Percentiles rank a stretch among this genome's conserved stretches.
Conservation (phyloP, 2,329 filamentous ascomycete genomes). For the Cyanodermella asteris region DNA sequence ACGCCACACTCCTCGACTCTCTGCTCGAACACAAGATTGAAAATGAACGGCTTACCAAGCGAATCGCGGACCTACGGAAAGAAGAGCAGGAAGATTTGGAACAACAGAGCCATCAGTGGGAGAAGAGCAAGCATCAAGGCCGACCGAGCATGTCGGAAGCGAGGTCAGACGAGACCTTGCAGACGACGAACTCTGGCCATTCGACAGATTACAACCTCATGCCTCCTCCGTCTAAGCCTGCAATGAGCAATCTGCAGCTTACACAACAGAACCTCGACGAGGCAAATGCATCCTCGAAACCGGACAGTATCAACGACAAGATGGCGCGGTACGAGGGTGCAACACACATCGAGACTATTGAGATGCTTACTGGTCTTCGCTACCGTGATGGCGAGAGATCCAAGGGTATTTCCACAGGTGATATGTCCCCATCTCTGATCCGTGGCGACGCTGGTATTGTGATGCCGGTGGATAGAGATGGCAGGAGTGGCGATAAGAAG, state of each 20-base stretch:
- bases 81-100: conserved; percentile 70
- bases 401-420: conserved; percentile 68
- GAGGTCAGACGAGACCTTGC: conserved; percentile 15
- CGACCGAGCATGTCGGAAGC: conserved; percentile 30
- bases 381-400: conserved; percentile 80
- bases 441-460: conserved; percentile 72
- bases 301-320: conserved; percentile 64
- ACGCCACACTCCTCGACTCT: conserved; percentile 64
- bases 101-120: conserved; percentile 39
- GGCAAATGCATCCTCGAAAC: conserved; percentile 38
- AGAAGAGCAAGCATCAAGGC: conserved; percentile 34
- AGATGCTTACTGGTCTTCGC: conserved; percentile 73
- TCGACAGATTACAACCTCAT: conserved; percentile 28
- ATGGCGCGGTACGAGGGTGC: conserved; percentile 62
- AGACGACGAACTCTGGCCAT: conserved; percentile 13
- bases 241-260: conserved; percentile 41
- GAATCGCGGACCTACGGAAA: conserved; percentile 62
- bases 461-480: conserved; percentile 59
- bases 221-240: conserved; percentile 43
- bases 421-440: conserved; percentile 58
- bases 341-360: conserved; percentile 66
- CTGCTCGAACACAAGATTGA: conserved; percentile 95
- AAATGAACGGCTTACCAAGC: conserved; percentile 65
- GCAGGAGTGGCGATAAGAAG: conserved; percentile 48
- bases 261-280: conserved; percentile 66